Percentiles rank a stretch among this genome's conserved stretches.
phyloP scores from a whole-genome alignment of 768 basidiomycete species.

The Tremella mesenterica region DNA sequence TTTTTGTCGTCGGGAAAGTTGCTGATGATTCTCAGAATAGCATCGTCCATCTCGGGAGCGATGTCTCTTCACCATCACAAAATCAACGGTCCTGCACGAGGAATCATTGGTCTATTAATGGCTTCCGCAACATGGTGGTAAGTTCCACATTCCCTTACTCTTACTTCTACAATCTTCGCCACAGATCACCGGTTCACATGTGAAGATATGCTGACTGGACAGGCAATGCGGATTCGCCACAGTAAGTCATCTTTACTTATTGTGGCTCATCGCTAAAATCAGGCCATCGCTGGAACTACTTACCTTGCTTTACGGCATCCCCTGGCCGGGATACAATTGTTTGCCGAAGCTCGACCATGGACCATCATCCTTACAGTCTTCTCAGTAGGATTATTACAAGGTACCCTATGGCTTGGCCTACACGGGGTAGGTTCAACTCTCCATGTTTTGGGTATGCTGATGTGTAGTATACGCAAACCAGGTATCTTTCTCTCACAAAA shows the following conservation, averaged over 20 bases:
- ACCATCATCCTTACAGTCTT: slow-evolving; percentile 3
- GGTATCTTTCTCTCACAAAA: not conserved
- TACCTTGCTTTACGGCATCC: slow-evolving; percentile 19
- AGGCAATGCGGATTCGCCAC: slow-evolving; percentile 21
- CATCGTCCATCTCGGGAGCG: slow-evolving; percentile 9
- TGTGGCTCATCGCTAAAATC: not conserved
- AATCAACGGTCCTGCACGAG: no score
- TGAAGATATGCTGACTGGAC: not conserved
- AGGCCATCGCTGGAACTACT: slow-evolving; percentile 15
- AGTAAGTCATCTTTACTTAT: not conserved
- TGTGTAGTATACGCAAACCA: slow-evolving; percentile 2
- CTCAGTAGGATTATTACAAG: slow-evolving; percentile 5
- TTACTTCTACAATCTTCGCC: not conserved
- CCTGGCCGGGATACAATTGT: slow-evolving; percentile 5
- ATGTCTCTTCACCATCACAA: no score
- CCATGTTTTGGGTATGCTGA: not conserved
- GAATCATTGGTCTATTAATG: slow-evolving; percentile 11
- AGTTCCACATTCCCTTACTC: no score
- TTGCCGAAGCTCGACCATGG: slow-evolving; percentile 2
- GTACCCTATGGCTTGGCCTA: slow-evolving; percentile 6
- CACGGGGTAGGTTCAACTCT: slow-evolving; percentile 4
- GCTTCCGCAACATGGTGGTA: slow-evolving; percentile 17
- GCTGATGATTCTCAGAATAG: not conserved
- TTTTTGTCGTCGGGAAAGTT: not conserved
- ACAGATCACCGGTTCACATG: not conserved